phyloP scores from a whole-genome alignment of 495 filamentous ascomycete species.

The Penicillium soppii region DNA sequence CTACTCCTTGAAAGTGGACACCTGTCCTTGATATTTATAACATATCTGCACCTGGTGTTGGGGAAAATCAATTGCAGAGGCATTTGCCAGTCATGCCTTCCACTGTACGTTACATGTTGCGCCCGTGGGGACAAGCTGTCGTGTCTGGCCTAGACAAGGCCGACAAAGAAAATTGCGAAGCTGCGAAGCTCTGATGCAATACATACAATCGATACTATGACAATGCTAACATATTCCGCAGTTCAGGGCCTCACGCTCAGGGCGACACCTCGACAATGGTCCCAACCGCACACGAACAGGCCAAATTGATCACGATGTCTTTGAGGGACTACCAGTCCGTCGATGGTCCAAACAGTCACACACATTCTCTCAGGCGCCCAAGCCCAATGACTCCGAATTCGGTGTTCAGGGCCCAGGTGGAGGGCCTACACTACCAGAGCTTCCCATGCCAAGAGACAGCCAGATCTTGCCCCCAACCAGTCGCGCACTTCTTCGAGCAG shows the following conservation, averaged over 20 bases:
- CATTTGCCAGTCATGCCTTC: conserved; percentile 36
- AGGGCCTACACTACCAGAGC: conserved; percentile 47
- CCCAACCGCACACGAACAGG: conserved; percentile 71
- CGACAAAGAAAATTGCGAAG: neutral
- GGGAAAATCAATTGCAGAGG: conserved; percentile 1
- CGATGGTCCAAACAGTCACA: conserved; percentile 81
- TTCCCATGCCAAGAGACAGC: conserved; percentile 82
- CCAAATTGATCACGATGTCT: conserved; percentile 89
- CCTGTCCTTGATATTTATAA: neutral
- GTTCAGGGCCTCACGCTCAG: conserved; percentile 48
- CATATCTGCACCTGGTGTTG: too few species aligned
- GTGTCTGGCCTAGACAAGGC: neutral
- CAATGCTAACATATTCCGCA: conserved; percentile 17
- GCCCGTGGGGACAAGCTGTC: conserved; percentile 3
- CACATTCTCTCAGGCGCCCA: conserved; percentile 64
- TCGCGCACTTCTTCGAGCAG: conserved; percentile 80
- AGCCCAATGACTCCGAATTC: conserved; percentile 49
- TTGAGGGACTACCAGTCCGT: conserved; percentile 89
- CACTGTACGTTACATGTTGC: conserved; percentile 37
- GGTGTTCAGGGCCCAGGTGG: conserved; percentile 58
- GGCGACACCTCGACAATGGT: conserved; percentile 48
- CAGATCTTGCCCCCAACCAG: conserved; percentile 75
- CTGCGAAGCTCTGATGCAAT: too few species aligned
- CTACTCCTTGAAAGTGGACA: neutral
- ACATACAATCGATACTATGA: neutral